Percentiles rank a stretch among this genome's conserved stretches.
phyloP scores from a whole-genome alignment of 306 rosid genomes.

The Quercus robur region DNA sequence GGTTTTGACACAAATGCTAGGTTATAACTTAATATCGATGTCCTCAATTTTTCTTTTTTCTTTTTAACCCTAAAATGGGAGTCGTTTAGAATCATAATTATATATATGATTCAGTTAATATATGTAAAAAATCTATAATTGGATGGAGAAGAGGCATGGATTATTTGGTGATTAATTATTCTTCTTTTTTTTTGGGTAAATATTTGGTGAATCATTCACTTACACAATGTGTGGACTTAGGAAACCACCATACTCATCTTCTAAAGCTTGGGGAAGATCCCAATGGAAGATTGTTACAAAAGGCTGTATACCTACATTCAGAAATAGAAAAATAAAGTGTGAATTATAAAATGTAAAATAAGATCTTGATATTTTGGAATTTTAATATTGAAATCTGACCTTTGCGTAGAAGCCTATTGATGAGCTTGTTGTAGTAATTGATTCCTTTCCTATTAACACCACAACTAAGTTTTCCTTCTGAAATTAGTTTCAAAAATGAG shows the following conservation, averaged over 20 bases:
- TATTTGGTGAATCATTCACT: constrained; percentile 9
- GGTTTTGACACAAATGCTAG: no score
- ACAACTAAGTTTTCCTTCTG: constrained; percentile 51
- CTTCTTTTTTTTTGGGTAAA: no score
- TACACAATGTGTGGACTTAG: constrained; percentile 43
- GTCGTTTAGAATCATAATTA: no score
- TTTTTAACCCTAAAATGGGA: no score
- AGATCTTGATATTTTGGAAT: background rate
- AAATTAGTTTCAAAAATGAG: background rate
- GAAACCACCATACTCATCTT: constrained; percentile 63
- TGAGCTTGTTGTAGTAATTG: constrained; percentile 52
- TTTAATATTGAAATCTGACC: constrained; percentile 23
- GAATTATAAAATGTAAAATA: no score
- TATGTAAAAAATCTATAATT: no score
- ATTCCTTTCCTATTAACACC: constrained; percentile 55
- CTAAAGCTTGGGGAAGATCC: constrained; percentile 69
- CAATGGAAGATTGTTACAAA: constrained; percentile 67
- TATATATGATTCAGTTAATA: no score
- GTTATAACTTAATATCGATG: no score
- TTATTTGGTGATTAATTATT: no score
- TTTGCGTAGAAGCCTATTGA: constrained; percentile 41
- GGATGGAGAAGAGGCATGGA: no score
- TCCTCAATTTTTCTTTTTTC: no score
- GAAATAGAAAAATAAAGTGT: no score
- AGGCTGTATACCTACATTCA: constrained; percentile 31